These are phyloP conservation scores for Ustulina deusta DNA, from an alignment of 2,329 filamentous ascomycete species.

Conservation along the genomic window DNA sequence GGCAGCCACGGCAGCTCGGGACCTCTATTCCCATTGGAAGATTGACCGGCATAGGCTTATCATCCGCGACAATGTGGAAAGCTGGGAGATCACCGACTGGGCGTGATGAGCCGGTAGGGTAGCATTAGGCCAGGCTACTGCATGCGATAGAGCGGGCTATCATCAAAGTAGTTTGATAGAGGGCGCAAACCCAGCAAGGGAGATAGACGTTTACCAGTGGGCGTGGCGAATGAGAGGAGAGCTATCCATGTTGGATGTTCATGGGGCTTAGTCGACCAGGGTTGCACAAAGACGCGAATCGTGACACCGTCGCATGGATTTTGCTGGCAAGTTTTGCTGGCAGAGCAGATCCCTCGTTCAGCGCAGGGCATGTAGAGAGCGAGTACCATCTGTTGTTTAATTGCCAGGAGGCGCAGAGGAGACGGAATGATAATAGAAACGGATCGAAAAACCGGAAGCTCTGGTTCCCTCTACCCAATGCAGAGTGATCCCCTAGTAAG, in stretches of 20 bases:
- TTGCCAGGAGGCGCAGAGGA: conserved; percentile 32
- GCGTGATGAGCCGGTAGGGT: conserved; percentile 47
- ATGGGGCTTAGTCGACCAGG: conserved; percentile 26
- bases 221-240: conserved; percentile 32
- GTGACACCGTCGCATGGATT: conserved; percentile 30
- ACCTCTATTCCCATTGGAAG: conserved; percentile 73
- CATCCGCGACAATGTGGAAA: conserved; percentile 72
- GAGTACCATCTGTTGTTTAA: conserved; percentile 23
- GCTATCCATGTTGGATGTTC: conserved; percentile 22
- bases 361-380: conserved; percentile 35
- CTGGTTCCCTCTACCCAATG: conserved; percentile 46
- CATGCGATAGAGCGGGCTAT: conserved; percentile 38
- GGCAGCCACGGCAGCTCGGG: conserved; percentile 74
- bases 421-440: conserved; percentile 33
- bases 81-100: conserved; percentile 75
- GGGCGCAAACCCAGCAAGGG: conserved; percentile 19
- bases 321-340: conserved; percentile 31
- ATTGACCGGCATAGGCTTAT: conserved; percentile 78
- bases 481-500: conserved; percentile 41
- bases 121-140: conserved; percentile 43
- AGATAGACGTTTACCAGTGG: conserved; percentile 24
- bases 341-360: conserved; percentile 42
- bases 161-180: conserved; percentile 36
- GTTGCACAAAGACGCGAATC: conserved; percentile 29
- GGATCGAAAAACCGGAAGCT: conserved; percentile 44